These are phyloP conservation scores for Chernovozyma aurita DNA, from an alignment of 1,139 yeast genomes.

Conservation along the genomic window DNA sequence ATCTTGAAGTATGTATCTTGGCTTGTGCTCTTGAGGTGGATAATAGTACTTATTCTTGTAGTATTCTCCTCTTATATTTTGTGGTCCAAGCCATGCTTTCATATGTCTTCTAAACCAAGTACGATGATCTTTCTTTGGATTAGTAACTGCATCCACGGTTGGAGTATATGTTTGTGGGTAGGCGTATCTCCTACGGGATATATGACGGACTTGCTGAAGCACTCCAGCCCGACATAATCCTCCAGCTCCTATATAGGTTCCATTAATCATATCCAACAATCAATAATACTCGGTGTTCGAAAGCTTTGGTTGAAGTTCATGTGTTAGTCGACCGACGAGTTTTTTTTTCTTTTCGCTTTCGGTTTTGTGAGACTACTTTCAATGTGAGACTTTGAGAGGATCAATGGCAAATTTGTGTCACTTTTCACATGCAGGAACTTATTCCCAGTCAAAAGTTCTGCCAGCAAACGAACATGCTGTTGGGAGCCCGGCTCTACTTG, in stretches of 20 bases:
- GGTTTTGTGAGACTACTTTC: too few relatives aligned
- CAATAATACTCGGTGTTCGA: too few relatives aligned
- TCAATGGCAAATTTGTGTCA: too few relatives aligned
- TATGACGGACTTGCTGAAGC: constrained; percentile 17
- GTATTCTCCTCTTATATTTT: constrained; percentile 80
- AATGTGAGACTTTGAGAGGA: too few relatives aligned
- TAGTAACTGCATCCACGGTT: constrained; percentile 19
- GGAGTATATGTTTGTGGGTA: constrained; percentile 26
- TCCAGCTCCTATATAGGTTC: neutral
- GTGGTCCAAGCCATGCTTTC: constrained; percentile 72
- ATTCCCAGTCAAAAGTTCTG: too few relatives aligned
- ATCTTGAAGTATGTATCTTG: constrained; percentile 71
- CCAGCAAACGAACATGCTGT: too few relatives aligned
- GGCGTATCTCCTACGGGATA: constrained; percentile 21
- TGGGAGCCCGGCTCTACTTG: too few relatives aligned
- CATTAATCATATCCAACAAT: neutral
- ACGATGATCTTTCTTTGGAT: constrained; percentile 28
- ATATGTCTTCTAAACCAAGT: constrained; percentile 26
- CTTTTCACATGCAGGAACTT: too few relatives aligned
- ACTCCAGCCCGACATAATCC: neutral
- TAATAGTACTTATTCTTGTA: constrained; percentile 68
- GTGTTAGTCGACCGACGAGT: too few relatives aligned
- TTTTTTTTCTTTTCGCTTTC: too few relatives aligned
- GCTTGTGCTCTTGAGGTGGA: constrained; percentile 67
- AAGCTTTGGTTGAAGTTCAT: too few relatives aligned